A percentile compares a stretch with the other conserved stretches of the same genome.
Evolutionary conservation across 2,329 filamentous ascomycete genomes (phyloP).

Genomic region (Alternaria panax): DNA sequence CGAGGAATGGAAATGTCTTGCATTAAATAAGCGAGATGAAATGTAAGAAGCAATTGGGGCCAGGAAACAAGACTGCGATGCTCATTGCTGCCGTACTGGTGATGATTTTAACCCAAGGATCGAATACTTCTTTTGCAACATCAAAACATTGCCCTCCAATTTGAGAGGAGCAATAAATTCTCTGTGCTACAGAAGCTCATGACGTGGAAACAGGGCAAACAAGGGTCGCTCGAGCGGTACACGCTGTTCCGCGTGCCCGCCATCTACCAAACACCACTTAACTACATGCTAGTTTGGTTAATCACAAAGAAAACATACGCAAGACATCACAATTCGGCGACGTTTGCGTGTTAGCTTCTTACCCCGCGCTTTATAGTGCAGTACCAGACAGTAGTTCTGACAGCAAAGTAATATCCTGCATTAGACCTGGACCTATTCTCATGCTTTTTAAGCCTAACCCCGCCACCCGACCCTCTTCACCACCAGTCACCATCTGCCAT

Average conservation of each 20-base stretch:
- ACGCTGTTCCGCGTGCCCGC: not conserved
- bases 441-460: conserved; percentile 7
- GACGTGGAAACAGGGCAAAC: not conserved
- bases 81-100: not conserved
- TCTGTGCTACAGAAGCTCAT: not conserved
- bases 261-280: conserved; percentile 1
- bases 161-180: not conserved
- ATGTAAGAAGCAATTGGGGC: conserved; percentile 1
- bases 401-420: not conserved
- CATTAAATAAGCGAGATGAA: not conserved
- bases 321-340: not conserved
- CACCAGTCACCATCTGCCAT: conserved; percentile 2
- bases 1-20: not conserved
- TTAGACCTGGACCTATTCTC: not conserved
- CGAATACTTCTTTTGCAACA: not conserved
- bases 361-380: not conserved
- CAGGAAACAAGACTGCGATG: not conserved
- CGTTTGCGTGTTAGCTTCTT: not conserved
- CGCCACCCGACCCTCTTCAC: conserved; percentile 1
- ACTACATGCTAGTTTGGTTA: not conserved
- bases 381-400: conserved; percentile 3
- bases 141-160: not conserved
- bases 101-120: not conserved
- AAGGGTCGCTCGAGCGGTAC: not conserved
- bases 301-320: conserved; percentile 1